Evolutionary conservation across 2,329 filamentous ascomycete genomes (phyloP).

Genomic region (Neocucurbitaria cava): DNA sequence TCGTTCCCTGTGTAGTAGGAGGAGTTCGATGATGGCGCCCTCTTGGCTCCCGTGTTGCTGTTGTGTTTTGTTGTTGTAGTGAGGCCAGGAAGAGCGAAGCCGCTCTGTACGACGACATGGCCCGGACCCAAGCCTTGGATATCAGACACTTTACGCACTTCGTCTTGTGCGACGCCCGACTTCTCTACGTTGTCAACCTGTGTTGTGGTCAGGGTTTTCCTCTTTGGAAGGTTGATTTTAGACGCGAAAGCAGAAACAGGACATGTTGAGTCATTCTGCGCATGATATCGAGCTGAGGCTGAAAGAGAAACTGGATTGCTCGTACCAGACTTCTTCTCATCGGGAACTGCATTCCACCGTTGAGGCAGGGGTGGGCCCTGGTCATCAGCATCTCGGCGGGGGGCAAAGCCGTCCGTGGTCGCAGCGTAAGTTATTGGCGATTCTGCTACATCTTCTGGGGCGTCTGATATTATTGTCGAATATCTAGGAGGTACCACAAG

Average conservation of each 20-base stretch:
- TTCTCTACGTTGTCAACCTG: constrained; percentile 50
- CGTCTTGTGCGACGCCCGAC: constrained; percentile 26
- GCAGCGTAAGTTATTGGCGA: constrained; percentile 50
- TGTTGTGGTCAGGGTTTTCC: constrained; percentile 53
- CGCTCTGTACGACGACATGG: constrained; percentile 10
- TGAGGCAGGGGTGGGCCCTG: constrained; percentile 19
- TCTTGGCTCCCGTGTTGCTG: constrained; percentile 10
- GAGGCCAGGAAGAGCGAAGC: constrained; percentile 29
- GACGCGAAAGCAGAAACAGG: constrained; percentile 37
- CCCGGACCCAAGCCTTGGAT: constrained; percentile 8
- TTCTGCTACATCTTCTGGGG: constrained; percentile 42
- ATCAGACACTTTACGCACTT: constrained; percentile 13
- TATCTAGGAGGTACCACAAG: constrained; percentile 53
- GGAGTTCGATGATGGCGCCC: constrained; percentile 2
- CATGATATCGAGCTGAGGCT: constrained; percentile 19
- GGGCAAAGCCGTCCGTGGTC: constrained; percentile 51
- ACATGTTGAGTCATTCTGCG: constrained; percentile 12
- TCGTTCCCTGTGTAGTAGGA: constrained; percentile 21
- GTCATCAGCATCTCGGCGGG: constrained; percentile 25
- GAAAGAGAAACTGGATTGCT: constrained; percentile 33
- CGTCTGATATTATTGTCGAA: constrained; percentile 52
- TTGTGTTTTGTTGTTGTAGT: constrained; percentile 12
- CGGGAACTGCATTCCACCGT: constrained; percentile 27
- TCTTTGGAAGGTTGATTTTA: constrained; percentile 51
- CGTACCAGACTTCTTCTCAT: constrained; percentile 50